These are phyloP conservation scores for Herpotrichia juniperi DNA, from an alignment of 2,329 filamentous ascomycete species.

Conservation along the genomic window DNA sequence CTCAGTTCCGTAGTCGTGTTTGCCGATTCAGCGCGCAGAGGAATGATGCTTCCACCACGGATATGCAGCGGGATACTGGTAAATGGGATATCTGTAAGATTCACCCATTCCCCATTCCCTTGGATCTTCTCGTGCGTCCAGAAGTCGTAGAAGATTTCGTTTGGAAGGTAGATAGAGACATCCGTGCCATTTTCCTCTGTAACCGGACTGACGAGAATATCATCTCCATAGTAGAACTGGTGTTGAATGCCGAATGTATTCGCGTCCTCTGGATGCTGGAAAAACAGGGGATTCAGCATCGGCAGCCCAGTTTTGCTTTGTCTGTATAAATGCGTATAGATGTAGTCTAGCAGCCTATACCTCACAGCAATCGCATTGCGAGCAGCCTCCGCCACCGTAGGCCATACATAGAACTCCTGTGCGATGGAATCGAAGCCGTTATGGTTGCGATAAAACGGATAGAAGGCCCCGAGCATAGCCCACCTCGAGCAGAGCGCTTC, in stretches of 20 bases:
- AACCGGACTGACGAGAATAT: slow-evolving; percentile 63
- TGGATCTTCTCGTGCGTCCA: slow-evolving; percentile 57
- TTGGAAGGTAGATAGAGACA: slow-evolving; percentile 62
- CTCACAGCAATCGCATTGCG: slow-evolving; percentile 72
- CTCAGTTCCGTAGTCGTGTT: slow-evolving; percentile 70
- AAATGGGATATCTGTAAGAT: slow-evolving; percentile 52
- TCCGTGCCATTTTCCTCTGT: slow-evolving; percentile 58
- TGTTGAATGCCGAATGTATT: slow-evolving; percentile 59
- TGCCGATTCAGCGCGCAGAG: slow-evolving; percentile 60
- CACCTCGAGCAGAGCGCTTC: slow-evolving; percentile 77
- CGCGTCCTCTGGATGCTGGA: slow-evolving; percentile 66
- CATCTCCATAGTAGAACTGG: slow-evolving; percentile 66
- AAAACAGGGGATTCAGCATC: slow-evolving; percentile 73
- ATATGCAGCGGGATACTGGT: slow-evolving; percentile 71
- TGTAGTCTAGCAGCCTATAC: slow-evolving; percentile 80
- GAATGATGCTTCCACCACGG: slow-evolving; percentile 69
- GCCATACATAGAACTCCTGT: slow-evolving; percentile 78
- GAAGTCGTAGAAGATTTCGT: slow-evolving; percentile 67
- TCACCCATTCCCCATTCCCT: slow-evolving; percentile 54
- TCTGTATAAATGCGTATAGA: slow-evolving; percentile 73
- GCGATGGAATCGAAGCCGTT: slow-evolving; percentile 59
- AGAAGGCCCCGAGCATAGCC: slow-evolving; percentile 74
- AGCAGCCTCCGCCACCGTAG: slow-evolving; percentile 66
- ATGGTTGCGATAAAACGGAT: slow-evolving; percentile 79
- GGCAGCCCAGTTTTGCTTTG: slow-evolving; percentile 68